Evolutionary conservation across 2,329 filamentous ascomycete genomes (phyloP).

Genomic region (Fonsecaea monophora): DNA sequence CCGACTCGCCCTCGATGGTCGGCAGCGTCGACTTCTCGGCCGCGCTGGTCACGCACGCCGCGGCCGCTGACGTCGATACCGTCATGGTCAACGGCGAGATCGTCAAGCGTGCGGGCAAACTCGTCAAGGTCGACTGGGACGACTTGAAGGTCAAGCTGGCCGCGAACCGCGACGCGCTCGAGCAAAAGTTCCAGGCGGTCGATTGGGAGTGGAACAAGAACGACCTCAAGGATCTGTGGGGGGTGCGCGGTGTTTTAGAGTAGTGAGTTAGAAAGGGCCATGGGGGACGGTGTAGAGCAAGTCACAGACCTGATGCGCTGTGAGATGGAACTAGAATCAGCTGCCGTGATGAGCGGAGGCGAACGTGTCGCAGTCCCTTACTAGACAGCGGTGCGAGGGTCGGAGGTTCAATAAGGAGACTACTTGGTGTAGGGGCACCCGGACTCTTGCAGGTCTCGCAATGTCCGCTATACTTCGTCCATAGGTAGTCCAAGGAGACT

Average conservation of each 20-base stretch:
- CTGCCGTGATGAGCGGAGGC: too few species aligned
- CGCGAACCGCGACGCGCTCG: slow-evolving; percentile 24
- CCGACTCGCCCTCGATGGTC: slow-evolving; percentile 53
- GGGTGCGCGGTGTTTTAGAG: slow-evolving; percentile 9
- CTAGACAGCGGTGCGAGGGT: too few species aligned
- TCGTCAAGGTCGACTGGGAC: slow-evolving; percentile 28
- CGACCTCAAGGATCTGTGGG: slow-evolving; percentile 13
- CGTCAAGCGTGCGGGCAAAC: slow-evolving; percentile 45
- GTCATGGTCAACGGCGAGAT: slow-evolving; percentile 55
- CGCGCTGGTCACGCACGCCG: slow-evolving; percentile 52
- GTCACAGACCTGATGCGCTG: too few species aligned
- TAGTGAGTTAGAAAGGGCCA: not conserved
- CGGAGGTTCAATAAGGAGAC: too few species aligned
- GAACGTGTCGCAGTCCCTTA: too few species aligned
- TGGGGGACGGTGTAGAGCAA: too few species aligned
- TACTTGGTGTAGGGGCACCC: too few species aligned
- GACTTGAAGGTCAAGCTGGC: slow-evolving; percentile 1
- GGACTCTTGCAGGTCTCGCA: too few species aligned
- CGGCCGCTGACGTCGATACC: slow-evolving; percentile 50
- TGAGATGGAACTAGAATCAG: too few species aligned
- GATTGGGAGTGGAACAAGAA: slow-evolving; percentile 22
- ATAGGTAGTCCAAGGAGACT: too few species aligned
- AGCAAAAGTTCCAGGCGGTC: slow-evolving; percentile 16
- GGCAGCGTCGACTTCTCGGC: slow-evolving; percentile 49
- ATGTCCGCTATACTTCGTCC: too few species aligned